Base-by-base conservation (phyloP, 1,284 basidiomycete genomes). In the Ganoderma meredithae region DNA sequence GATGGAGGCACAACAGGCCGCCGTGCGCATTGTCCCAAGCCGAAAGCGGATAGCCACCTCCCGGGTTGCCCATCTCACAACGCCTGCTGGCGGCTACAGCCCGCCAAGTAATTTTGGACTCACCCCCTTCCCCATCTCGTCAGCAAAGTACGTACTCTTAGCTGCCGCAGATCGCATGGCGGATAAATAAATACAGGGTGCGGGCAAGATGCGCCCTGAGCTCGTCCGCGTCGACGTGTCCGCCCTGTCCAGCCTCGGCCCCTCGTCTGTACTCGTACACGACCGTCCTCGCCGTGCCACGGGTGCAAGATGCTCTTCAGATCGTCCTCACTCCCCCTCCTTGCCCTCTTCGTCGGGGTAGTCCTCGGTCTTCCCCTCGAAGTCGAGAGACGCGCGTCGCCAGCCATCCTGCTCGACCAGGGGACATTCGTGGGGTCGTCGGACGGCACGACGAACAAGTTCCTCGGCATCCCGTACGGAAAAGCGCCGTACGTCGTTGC, bases 381-480 rank as follows among this genome's bases (percentile, higher is more conserved):
- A 27, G 22, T 49, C 60, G 68, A 52, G 15, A 62, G 62, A 58
- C 67, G 65, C 13, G 63, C 61, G 6, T 52, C 69, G 22, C 72
- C 75, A 7, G 68, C 66, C 1, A 67, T 75, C 10, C 67, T 64
- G 19, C 67, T 77, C 9, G 76, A 77, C 58, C 49, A 74, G 40
- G 76, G 71, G 27, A 76, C 74, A 0, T 75, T 77, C 52, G 41
- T 69, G 19, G 76, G 76, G 49, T 65, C 67, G 0, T 62, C 58
- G n/a, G 69, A 71, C 41, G 75, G 79, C 55, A 60, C 64, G 2
- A 52, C 64, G 41, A 73, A 71, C 69, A 71, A 61, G 58, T 78
- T 75, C 66, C 68, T 76, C 10, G 76, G 76, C 9, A 78, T 78
- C n/a, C 76, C 76, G n/a, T 78, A 71, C 56, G 76, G 70, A 1